Evolutionary conservation across 805 yeast species (phyloP), one percentile per base, ranked within the genome.

Genomic region (Naumovozyma baii): DNA sequence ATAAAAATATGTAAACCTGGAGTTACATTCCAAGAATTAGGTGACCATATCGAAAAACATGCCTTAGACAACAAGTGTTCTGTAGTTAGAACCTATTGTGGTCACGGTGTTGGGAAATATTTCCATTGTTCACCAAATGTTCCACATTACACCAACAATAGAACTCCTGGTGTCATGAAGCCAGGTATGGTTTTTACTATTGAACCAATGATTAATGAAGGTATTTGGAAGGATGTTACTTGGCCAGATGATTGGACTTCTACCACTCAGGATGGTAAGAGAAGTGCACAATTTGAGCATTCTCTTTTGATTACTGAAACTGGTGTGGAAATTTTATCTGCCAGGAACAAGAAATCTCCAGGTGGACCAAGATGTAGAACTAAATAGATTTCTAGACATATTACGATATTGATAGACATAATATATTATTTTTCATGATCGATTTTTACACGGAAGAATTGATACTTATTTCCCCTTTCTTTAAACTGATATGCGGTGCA

Each of bases 211-310:
- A 75, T 92, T 50, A 83, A 85, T 57, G 67, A 78, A 48, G 98
- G 98, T 7, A 67, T 81, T 0, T 81, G 75, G 67, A 75, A 75
- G 55, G 97, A 88, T 62, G 63, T 73, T 43, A 69, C 78, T 41
- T 92, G 98, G 98, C 98, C 98, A 2, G 98, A 92, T 62, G 83
- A 85, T 62, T 92, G 98, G 98, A 92, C 98, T 4, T 76, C 94
- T 1, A 75, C 76, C 14, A 92, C 98, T 14, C 78, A 78, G 31
- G 98, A 92, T 58, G 98, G 98, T 39, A 76, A 76, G 55, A 68
- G 74, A 44, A 80, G 90, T 52, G 97, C 98, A 1, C 98, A 92
- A 63, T 92, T 92, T 53, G 95, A 92, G 64, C 96, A 92, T 60
- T 90, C 94, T 57, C 55, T 92, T 56, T 63, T 92, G 42, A 92